A percentile compares a stretch with the other conserved stretches of the same genome.
These are phyloP conservation scores for Ceratocystis variospora DNA, from an alignment of 2,329 filamentous ascomycete species.

Conservation along the genomic window DNA sequence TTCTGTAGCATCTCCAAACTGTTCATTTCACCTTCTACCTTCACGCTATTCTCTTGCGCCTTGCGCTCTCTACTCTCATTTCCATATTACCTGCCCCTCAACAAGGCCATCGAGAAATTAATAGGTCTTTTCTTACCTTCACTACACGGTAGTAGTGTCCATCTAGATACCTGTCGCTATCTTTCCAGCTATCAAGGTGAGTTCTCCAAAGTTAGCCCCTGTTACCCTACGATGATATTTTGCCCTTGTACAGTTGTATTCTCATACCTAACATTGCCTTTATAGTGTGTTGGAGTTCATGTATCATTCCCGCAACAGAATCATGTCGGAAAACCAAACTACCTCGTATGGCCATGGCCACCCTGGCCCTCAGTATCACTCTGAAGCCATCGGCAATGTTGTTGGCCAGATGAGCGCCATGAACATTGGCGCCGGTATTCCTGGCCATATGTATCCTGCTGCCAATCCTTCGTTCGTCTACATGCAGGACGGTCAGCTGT, in stretches of 20 bases:
- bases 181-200: neutral
- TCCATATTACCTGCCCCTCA: slow-evolving; percentile 6
- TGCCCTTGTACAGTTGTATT: neutral
- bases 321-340: slow-evolving; percentile 7
- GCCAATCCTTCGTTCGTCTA: slow-evolving; percentile 21
- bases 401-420: slow-evolving; percentile 23
- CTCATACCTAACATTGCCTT: neutral
- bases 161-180: slow-evolving; percentile 9
- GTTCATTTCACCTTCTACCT: slow-evolving; percentile 8
- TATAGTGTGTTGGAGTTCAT: slow-evolving; percentile 3
- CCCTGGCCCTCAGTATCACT: slow-evolving; percentile 7
- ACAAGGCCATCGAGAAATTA: neutral
- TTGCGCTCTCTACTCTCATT: slow-evolving; percentile 6
- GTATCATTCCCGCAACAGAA: slow-evolving; percentile 6
- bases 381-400: slow-evolving; percentile 14
- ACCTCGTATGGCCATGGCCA: slow-evolving; percentile 9
- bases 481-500: slow-evolving; percentile 28
- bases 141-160: slow-evolving; percentile 8
- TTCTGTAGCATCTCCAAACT: slow-evolving; percentile 3
- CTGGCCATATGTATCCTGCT: slow-evolving; percentile 12
- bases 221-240: no score
- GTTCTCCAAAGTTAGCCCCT: neutral
- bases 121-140: slow-evolving; percentile 5
- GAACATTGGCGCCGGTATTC: slow-evolving; percentile 24
- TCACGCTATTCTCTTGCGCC: slow-evolving; percentile 6